Conservation (phyloP, 75 land plant genomes). For the Picea sitchensis region DNA sequence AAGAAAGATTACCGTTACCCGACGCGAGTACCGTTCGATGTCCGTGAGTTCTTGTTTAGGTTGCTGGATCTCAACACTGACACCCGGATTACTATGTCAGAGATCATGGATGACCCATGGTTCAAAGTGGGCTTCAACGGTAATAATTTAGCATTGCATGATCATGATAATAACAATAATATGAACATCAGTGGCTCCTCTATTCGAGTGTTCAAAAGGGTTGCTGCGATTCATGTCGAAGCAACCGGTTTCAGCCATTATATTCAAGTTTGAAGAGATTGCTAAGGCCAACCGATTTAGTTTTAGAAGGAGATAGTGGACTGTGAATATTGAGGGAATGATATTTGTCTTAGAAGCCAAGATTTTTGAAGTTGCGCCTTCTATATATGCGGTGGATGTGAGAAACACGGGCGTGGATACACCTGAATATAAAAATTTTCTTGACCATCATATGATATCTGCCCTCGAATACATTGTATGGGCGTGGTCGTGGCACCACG, state of each 20-base stretch:
- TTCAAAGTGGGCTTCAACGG: slow-evolving; percentile 7
- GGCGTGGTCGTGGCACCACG: no score
- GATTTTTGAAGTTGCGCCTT: slow-evolving; percentile 30
- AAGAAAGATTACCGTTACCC: no score
- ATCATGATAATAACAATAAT: no score
- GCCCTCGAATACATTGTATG: slow-evolving; percentile 12
- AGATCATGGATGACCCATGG: slow-evolving; percentile 12
- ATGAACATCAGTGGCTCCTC: slow-evolving; percentile 12
- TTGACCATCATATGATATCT: slow-evolving; percentile 16
- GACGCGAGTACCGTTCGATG: no score
- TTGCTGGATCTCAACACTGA: slow-evolving; percentile 33
- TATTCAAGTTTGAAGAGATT: slow-evolving; percentile 17
- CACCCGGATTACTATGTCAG: slow-evolving; percentile 15
- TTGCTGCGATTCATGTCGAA: no score
- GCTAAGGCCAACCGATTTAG: slow-evolving; percentile 19
- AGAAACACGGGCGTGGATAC: slow-evolving; percentile 30
- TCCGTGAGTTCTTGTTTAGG: slow-evolving; percentile 4
- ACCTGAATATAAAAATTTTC: slow-evolving; percentile 19
- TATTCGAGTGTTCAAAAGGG: slow-evolving; percentile 8
- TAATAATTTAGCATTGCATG: no score
- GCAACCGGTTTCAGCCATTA: slow-evolving; percentile 1
- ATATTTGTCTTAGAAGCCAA: slow-evolving; percentile 20
- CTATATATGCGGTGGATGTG: slow-evolving; percentile 29
- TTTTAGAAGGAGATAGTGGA: slow-evolving; percentile 18
- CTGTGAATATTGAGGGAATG: slow-evolving; percentile 14